These are phyloP conservation scores for Prunus armeniaca DNA, from an alignment of 306 rosid species.

Conservation along the genomic window DNA sequence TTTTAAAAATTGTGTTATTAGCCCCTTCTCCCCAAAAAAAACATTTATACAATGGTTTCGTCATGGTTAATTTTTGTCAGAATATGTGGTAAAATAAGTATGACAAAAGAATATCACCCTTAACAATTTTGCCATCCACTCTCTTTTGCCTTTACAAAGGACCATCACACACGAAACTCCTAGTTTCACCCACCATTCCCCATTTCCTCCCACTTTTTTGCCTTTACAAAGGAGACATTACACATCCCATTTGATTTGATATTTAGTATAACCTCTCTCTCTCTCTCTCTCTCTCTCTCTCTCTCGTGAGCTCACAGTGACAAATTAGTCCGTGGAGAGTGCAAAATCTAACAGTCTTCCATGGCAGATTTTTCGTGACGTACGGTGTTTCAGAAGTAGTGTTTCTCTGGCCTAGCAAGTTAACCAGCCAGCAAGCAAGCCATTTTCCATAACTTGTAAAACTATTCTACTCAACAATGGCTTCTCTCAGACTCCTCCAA, in stretches of 20 bases:
- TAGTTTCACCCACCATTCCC: not conserved
- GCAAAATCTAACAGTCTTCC: not conserved
- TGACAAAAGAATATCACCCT: no score
- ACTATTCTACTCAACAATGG: slow-evolving; percentile 8
- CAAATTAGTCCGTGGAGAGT: not conserved
- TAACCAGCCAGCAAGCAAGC: no score
- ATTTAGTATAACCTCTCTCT: not conserved
- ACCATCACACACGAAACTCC: not conserved
- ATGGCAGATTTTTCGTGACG: slow-evolving; percentile 5
- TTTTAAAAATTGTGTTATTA: no score
- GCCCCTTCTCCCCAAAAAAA: no score
- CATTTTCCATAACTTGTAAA: not conserved
- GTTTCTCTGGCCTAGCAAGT: not conserved
- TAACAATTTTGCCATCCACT: not conserved
- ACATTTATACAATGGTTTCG: no score
- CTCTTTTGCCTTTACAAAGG: not conserved
- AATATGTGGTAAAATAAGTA: no score
- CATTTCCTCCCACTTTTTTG: not conserved
- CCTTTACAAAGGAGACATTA: not conserved
- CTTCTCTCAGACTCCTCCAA: not conserved
- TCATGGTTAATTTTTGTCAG: no score
- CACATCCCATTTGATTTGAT: not conserved
- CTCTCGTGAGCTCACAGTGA: slow-evolving; percentile 14
- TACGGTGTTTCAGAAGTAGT: not conserved
- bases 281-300: not conserved